Conservation (phyloP, 768 basidiomycete species). For the Collybiopsis confluens region DNA sequence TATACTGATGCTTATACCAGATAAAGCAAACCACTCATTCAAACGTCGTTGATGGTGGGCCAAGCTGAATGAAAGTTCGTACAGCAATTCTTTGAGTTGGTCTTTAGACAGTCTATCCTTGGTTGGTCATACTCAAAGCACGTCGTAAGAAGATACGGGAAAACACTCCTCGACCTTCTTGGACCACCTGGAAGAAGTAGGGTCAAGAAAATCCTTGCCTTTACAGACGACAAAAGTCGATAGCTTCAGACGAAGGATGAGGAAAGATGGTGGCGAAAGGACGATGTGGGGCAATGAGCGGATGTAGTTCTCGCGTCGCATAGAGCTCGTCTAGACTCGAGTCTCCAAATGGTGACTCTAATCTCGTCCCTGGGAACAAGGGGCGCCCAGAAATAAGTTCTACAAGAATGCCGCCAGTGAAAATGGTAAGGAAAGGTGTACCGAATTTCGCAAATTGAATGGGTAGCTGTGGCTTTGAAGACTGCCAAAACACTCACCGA, state of each 20-base stretch:
- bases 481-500: slow-evolving; percentile 77
- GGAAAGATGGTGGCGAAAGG: slow-evolving; percentile 75
- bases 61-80: slow-evolving; percentile 69
- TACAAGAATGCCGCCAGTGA: slow-evolving; percentile 69
- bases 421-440: too few relatives aligned
- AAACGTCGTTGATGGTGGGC: slow-evolving; percentile 46
- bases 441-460: too few relatives aligned
- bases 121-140: slow-evolving; percentile 89
- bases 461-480: too few relatives aligned
- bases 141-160: slow-evolving; percentile 70
- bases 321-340: slow-evolving; percentile 90
- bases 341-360: slow-evolving; percentile 86
- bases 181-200: slow-evolving; percentile 83
- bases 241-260: slow-evolving; percentile 65
- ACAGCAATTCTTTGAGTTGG: slow-evolving; percentile 79
- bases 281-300: slow-evolving; percentile 71
- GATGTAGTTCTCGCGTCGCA: slow-evolving; percentile 84
- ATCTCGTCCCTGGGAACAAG: slow-evolving; percentile 80
- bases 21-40: too few relatives aligned
- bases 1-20: too few relatives aligned
- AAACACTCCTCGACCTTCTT: slow-evolving; percentile 80
- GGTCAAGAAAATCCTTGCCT: too few relatives aligned
- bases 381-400: slow-evolving; percentile 80
- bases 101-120: slow-evolving; percentile 75
- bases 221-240: too few relatives aligned